A percentile compares a stretch with the other conserved stretches of the same genome.
Conservation (phyloP, 2,329 filamentous ascomycete genomes). For the Pseudonectria foliicola region DNA sequence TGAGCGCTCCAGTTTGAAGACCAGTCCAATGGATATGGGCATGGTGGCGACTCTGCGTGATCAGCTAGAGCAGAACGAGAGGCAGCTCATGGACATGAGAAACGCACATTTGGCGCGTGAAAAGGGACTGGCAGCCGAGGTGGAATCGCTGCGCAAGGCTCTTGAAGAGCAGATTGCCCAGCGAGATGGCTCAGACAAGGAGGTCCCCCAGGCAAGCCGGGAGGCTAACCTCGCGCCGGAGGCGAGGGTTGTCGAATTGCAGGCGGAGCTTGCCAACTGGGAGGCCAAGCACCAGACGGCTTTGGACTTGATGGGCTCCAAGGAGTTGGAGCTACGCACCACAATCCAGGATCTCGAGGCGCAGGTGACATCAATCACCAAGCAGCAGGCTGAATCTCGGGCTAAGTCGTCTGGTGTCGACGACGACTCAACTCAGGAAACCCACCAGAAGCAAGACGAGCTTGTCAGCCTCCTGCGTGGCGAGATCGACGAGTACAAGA, state of each 20-base stretch:
- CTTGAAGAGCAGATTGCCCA: conserved; percentile 30
- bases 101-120: conserved; percentile 68
- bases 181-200: conserved; percentile 12
- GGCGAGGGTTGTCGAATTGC: conserved; percentile 56
- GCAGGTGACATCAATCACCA: conserved; percentile 46
- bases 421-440: conserved; percentile 38
- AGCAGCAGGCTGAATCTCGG: conserved; percentile 39
- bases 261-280: conserved; percentile 67
- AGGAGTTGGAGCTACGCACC: conserved; percentile 63
- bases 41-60: conserved; percentile 81
- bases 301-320: conserved; percentile 62
- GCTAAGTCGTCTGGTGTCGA: conserved; percentile 31
- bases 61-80: conserved; percentile 81
- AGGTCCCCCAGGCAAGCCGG: conserved; percentile 23
- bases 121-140: conserved; percentile 62
- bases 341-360: conserved; percentile 69
- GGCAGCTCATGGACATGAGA: conserved; percentile 66
- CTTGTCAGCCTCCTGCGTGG: conserved; percentile 56
- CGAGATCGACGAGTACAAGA: conserved; percentile 77
- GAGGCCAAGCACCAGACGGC: conserved; percentile 67
- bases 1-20: conserved; percentile 83
- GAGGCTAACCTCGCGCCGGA: conserved; percentile 37
- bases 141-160: conserved; percentile 59
- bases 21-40: conserved; percentile 80
- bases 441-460: conserved; percentile 48